These are phyloP conservation scores for Xylaria scruposa DNA, from an alignment of 495 filamentous ascomycete genomes.

Conservation along the genomic window DNA sequence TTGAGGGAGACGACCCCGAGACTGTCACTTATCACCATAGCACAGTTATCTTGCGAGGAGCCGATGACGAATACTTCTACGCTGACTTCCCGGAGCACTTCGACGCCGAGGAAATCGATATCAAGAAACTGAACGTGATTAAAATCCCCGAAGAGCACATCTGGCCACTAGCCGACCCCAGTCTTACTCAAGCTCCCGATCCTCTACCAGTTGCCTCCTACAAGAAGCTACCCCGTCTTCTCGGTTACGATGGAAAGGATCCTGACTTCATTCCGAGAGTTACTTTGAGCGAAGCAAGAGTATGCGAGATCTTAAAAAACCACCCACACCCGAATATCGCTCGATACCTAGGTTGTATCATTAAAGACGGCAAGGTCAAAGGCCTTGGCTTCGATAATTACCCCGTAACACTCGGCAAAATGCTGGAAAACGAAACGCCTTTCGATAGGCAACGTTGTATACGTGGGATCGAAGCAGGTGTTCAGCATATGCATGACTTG, in stretches of 20 bases:
- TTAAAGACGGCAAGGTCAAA: not conserved
- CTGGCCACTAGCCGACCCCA: constrained; percentile 6
- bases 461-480: constrained; percentile 34
- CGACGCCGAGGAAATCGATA: not conserved
- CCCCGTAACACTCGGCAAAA: not conserved
- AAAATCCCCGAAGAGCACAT: not conserved
- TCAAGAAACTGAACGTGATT: not conserved
- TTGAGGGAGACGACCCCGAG: not conserved
- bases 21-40: not conserved
- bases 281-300: constrained; percentile 2
- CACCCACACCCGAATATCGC: constrained; percentile 25
- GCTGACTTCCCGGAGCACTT: not conserved
- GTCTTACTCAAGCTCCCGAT: constrained; percentile 18
- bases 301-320: constrained; percentile 5
- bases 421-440: not conserved
- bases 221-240: constrained; percentile 14
- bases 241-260: not conserved
- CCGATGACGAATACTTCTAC: constrained; percentile 17
- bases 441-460: constrained; percentile 31
- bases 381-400: constrained; percentile 14
- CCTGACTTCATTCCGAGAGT: not conserved
- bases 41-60: constrained; percentile 1
- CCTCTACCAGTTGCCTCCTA: constrained; percentile 4
- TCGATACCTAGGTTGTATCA: constrained; percentile 19
- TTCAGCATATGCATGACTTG: constrained; percentile 39